Percentiles rank a stretch among this genome's conserved stretches.
Evolutionary conservation across 2,329 filamentous ascomycete species (phyloP).

Genomic region (Beauveria medogensis): DNA sequence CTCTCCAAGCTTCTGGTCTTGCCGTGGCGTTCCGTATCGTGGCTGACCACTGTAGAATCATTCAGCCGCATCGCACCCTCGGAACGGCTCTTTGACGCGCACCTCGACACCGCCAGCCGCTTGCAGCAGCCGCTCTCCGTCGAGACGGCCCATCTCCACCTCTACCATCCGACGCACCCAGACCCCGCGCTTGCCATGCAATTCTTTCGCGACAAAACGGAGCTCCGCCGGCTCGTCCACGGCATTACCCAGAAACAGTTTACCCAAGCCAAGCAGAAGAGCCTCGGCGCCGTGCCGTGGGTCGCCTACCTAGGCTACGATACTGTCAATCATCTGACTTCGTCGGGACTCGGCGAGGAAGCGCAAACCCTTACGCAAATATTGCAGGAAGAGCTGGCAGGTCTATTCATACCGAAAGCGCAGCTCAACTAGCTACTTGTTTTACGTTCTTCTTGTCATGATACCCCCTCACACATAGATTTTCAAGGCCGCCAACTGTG

Average conservation of each 20-base stretch:
- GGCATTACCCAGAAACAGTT: background rate
- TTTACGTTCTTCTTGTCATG: background rate
- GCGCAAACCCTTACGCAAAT: conserved; percentile 32
- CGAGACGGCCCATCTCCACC: conserved; percentile 44
- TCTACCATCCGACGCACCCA: conserved; percentile 47
- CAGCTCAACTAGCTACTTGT: conserved; percentile 8
- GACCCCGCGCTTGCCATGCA: conserved; percentile 38
- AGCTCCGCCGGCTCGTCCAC: conserved; percentile 21
- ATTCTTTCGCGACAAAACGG: conserved; percentile 31
- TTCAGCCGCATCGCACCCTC: conserved; percentile 38
- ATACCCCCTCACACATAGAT: background rate
- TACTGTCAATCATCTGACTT: conserved; percentile 36
- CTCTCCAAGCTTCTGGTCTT: conserved; percentile 29
- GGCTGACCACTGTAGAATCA: conserved; percentile 43
- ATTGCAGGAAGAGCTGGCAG: conserved; percentile 28
- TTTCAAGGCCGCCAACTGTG: background rate
- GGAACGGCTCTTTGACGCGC: conserved; percentile 42
- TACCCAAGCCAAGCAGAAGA: conserved; percentile 18
- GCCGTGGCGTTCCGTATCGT: conserved; percentile 42
- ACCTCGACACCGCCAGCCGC: conserved; percentile 38
- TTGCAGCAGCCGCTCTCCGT: conserved; percentile 30
- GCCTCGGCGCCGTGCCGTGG: conserved; percentile 28
- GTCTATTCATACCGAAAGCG: conserved; percentile 19
- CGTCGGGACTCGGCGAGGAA: conserved; percentile 31
- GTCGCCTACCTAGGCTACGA: conserved; percentile 36